Conservation (phyloP, 1,284 basidiomycete genomes). For the Leccinum fallax region DNA sequence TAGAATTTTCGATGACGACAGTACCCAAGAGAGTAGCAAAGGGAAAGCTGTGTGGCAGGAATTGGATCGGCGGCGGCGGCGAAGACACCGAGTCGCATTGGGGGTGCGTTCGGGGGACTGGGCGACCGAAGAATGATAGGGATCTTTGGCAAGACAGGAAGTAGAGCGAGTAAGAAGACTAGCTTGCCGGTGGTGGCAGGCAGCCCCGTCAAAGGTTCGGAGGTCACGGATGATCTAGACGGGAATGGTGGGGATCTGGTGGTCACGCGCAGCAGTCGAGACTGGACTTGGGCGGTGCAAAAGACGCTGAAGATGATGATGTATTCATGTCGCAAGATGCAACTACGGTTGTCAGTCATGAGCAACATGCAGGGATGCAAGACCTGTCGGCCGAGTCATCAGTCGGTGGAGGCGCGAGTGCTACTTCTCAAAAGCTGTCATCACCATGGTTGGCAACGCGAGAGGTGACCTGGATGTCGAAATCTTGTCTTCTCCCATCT, state of each 20-base stretch:
- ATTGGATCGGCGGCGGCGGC: slow-evolving; percentile 4
- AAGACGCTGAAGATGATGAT: slow-evolving; percentile 28
- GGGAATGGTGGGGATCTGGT: neutral
- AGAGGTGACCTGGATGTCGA: slow-evolving; percentile 12
- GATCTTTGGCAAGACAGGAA: slow-evolving; percentile 38
- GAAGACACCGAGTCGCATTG: slow-evolving; percentile 7
- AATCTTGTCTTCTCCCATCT: slow-evolving; percentile 27
- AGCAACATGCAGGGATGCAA: slow-evolving; percentile 7
- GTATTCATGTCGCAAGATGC: slow-evolving; percentile 12
- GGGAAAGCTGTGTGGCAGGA: slow-evolving; percentile 16
- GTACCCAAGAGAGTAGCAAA: no score
- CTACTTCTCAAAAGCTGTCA: slow-evolving; percentile 2
- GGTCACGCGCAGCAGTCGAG: neutral
- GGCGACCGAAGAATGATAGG: slow-evolving; percentile 22
- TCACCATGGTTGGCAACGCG: neutral
- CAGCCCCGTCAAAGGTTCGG: slow-evolving; percentile 55
- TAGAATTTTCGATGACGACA: no score
- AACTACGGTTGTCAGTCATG: no score
- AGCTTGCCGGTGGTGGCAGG: slow-evolving; percentile 54
- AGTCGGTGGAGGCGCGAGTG: neutral
- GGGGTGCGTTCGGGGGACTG: slow-evolving; percentile 2
- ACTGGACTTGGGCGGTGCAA: neutral
- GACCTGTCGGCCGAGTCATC: neutral
- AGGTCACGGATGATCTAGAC: slow-evolving; percentile 8
- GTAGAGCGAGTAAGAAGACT: slow-evolving; percentile 65